phyloP scores from a whole-genome alignment of 306 rosid species.

The Styphnolobium japonicum region DNA sequence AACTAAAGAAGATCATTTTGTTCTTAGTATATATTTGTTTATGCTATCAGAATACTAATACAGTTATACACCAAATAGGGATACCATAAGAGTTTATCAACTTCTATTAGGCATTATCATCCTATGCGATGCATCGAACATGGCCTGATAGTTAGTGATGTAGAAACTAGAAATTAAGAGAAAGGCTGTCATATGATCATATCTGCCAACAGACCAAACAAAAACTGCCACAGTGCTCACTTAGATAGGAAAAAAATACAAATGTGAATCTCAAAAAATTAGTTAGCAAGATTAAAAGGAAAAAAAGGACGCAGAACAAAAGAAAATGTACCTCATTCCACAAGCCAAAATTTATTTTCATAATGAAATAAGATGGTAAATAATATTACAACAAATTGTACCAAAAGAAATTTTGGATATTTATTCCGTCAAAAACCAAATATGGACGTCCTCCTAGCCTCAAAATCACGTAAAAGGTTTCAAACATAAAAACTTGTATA shows the following conservation, averaged over 20 bases:
- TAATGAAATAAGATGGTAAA: background rate
- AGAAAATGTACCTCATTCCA: background rate
- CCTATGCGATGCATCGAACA: too few species aligned
- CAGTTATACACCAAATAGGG: too few species aligned
- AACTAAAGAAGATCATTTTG: too few species aligned
- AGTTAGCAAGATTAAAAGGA: background rate
- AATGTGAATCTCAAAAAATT: background rate
- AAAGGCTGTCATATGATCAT: too few species aligned
- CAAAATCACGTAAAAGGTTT: slow-evolving; percentile 16
- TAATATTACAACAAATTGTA: background rate
- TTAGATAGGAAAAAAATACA: background rate
- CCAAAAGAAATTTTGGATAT: slow-evolving; percentile 18
- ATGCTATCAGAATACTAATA: too few species aligned
- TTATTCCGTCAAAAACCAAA: slow-evolving; percentile 28
- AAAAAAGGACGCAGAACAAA: background rate
- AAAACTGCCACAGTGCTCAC: background rate
- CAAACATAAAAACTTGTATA: background rate
- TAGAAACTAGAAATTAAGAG: background rate
- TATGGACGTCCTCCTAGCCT: slow-evolving; percentile 8
- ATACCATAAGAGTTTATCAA: too few species aligned
- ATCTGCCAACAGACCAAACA: background rate
- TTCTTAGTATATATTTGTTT: too few species aligned
- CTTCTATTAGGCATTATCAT: too few species aligned
- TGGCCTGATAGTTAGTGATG: too few species aligned
- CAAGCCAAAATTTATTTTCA: slow-evolving; percentile 5